Conservation (phyloP, 768 basidiomycete genomes). For the Trametes sanguinea region DNA sequence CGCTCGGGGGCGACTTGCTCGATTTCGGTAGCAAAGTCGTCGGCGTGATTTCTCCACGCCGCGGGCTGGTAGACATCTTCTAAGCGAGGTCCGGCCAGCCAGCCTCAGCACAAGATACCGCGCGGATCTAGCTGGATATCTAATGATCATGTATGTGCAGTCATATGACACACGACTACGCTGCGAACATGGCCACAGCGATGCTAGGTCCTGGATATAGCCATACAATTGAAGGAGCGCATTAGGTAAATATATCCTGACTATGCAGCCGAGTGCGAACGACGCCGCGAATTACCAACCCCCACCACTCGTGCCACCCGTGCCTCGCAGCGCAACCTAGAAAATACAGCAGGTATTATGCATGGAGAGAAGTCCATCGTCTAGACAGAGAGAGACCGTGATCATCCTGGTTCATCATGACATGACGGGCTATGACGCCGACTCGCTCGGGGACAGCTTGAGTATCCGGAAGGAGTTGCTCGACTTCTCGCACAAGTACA, state of each 20-base stretch:
- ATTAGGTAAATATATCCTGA: conserved; percentile 12
- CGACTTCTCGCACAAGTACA: conserved; percentile 83
- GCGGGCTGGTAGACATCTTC: conserved; percentile 26
- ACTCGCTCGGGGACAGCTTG: conserved; percentile 52
- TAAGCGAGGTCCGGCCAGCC: background rate
- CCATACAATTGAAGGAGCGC: conserved; percentile 11
- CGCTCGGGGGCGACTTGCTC: conserved; percentile 38
- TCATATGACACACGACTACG: background rate
- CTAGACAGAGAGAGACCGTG: conserved; percentile 6
- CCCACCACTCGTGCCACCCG: conserved; percentile 7
- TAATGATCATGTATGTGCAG: background rate
- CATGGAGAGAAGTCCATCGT: conserved; percentile 11
- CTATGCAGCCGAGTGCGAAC: background rate
- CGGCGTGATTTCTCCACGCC: conserved; percentile 34
- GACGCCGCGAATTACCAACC: conserved; percentile 2
- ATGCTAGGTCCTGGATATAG: conserved; percentile 11
- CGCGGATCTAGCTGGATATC: background rate
- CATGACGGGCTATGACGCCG: conserved; percentile 20
- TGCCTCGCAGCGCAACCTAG: conserved; percentile 6
- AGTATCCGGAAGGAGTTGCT: conserved; percentile 74
- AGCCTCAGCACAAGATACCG: too few species aligned
- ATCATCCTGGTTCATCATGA: conserved; percentile 1
- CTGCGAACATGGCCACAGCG: background rate
- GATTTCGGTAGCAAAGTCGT: conserved; percentile 39
- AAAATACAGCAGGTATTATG: conserved; percentile 27